Evolutionary conservation across 306 rosid genomes (phyloP), one percentile per base, ranked within the genome.

Genomic region (Cucumis melo): DNA sequence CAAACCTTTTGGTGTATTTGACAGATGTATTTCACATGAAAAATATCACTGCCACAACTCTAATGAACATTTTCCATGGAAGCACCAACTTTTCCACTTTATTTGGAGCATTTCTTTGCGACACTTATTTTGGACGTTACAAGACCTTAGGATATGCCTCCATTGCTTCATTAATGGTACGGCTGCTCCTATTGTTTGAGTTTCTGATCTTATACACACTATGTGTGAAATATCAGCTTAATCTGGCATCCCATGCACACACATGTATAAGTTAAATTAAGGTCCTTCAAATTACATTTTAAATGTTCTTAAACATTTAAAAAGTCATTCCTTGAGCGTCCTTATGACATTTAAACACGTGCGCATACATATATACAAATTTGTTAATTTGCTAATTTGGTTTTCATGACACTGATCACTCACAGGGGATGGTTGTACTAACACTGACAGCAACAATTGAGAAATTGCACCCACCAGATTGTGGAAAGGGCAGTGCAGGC

Each of bases 71-170:
- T 75, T 91, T 93, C 87, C 78, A 38, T 46, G 98, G 98, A 79
- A 91, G 88, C 83, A 84, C 93, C 83, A 91, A 93, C 78, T 83
- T 91, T 14, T 82, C 97, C 61, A 91, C 98, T 57, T 76, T 93
- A 78, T 21, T 89, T 9, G 98, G 98, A 67, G 98, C 97, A 74
- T 93, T 87, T 73, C 77, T 81, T 71, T 83, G 87, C 0, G 98
- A 93, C 81, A 82, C 96, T 6, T 91, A 87, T 57, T 88, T 87
- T 34, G 96, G 98, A 20, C 98, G 98, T 54, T 91, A 77, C 81
- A 89, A 88, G 56, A 93, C 98, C 29, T 0, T 93, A 36, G 90
- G 82, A 61, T 85, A 87, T 74, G 89, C 89, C 78, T 77, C 91
- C 17, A 5, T 82, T 27, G 81, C 96, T 73, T 91, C 96, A 15